phyloP scores from a whole-genome alignment of 202 grass and related monocot genomes.

The Miscanthus sacchariflorus region DNA sequence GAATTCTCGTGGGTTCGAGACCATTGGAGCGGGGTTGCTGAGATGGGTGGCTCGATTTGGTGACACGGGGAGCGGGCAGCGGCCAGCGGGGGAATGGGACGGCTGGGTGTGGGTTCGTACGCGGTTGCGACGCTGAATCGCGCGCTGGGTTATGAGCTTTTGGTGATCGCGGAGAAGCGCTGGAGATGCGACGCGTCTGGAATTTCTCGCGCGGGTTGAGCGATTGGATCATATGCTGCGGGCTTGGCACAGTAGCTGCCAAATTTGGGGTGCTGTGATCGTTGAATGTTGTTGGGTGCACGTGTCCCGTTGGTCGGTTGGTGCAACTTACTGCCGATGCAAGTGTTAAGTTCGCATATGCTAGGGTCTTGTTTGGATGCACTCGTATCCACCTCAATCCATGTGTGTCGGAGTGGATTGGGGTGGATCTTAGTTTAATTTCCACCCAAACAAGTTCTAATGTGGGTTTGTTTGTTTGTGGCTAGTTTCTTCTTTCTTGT shows the following conservation, averaged over 20 bases:
- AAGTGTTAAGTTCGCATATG: neutral
- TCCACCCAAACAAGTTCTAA: slow-evolving; percentile 3
- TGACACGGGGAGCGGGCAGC: neutral
- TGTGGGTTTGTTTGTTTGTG: slow-evolving; percentile 2
- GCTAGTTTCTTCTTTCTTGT: neutral
- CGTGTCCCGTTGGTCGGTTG: slow-evolving; percentile 15
- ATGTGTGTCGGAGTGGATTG: neutral
- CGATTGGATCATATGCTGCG: neutral
- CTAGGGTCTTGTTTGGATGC: neutral
- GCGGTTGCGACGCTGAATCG: neutral
- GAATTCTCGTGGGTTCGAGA: neutral
- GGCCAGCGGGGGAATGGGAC: neutral
- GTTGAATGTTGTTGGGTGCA: slow-evolving; percentile 19
- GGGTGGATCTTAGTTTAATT: neutral
- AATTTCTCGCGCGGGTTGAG: neutral
- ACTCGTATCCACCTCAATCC: neutral
- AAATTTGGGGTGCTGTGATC: neutral
- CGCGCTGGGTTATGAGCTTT: slow-evolving; percentile 26
- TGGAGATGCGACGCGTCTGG: neutral
- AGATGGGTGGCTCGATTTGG: slow-evolving; percentile 11
- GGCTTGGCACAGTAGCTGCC: neutral
- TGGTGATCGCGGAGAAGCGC: neutral
- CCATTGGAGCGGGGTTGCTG: neutral
- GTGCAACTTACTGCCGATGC: neutral
- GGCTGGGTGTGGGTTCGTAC: neutral